These are phyloP conservation scores for Aspergillus eucalypticola DNA, from an alignment of 2,329 filamentous ascomycete species.

Conservation along the genomic window DNA sequence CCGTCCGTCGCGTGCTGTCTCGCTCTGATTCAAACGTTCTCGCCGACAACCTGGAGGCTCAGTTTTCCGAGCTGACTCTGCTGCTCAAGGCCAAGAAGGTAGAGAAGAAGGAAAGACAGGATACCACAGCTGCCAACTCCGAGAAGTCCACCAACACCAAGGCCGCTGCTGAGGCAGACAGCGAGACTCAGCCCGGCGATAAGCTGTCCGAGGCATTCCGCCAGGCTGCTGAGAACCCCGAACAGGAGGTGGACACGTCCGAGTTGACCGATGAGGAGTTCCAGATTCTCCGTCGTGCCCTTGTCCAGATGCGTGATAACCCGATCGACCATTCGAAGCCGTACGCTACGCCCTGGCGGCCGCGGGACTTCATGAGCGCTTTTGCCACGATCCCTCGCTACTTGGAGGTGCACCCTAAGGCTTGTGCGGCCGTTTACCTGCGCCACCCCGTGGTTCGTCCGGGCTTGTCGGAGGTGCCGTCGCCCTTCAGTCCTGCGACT, in stretches of 20 bases:
- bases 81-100: constrained; percentile 47
- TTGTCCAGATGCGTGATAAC: constrained; percentile 70
- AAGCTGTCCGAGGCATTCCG: constrained; percentile 38
- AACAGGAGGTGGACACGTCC: constrained; percentile 40
- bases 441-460: constrained; percentile 88
- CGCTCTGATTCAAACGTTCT: constrained; percentile 50
- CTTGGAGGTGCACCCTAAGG: constrained; percentile 95
- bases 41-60: constrained; percentile 53
- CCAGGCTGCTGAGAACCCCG: constrained; percentile 32
- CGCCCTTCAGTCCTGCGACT: constrained; percentile 71
- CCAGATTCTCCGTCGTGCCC: constrained; percentile 54
- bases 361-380: constrained; percentile 80
- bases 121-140: constrained; percentile 9
- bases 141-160: constrained; percentile 13
- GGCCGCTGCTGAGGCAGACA: not conserved
- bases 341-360: constrained; percentile 88
- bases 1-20: constrained; percentile 64
- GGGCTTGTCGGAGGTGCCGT: constrained; percentile 78
- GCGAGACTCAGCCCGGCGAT: constrained; percentile 23
- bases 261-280: constrained; percentile 53
- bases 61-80: constrained; percentile 55
- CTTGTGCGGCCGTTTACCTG: constrained; percentile 93
- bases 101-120: constrained; percentile 20
- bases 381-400: constrained; percentile 96
- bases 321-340: constrained; percentile 75